Conservation (phyloP, 257 asterid genomes). For the Striga asiatica region DNA sequence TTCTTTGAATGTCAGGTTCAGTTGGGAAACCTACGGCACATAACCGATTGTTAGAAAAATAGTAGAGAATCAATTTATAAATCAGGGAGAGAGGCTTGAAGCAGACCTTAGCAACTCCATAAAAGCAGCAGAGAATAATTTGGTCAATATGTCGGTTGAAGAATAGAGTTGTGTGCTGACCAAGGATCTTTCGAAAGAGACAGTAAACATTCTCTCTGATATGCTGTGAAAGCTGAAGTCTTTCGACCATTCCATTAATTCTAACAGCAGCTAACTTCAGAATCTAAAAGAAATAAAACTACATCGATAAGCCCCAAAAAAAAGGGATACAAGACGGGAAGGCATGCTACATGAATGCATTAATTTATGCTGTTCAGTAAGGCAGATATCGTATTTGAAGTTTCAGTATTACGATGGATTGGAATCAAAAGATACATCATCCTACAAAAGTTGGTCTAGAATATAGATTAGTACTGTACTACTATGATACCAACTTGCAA, state of each 20-base stretch:
- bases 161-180: constrained; percentile 62
- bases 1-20: constrained; percentile 55
- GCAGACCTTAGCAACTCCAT: constrained; percentile 94
- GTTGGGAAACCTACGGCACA: constrained; percentile 64
- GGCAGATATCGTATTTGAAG: background rate
- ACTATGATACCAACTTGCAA: background rate
- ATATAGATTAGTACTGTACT: background rate
- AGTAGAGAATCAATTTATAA: constrained; percentile 7
- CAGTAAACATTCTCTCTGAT: constrained; percentile 73
- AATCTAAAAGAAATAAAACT: constrained; percentile 32
- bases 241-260: constrained; percentile 93
- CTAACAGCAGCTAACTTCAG: constrained; percentile 95
- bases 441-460: background rate
- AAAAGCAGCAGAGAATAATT: constrained; percentile 89
- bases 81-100: background rate
- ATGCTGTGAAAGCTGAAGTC: constrained; percentile 83
- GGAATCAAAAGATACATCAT: background rate
- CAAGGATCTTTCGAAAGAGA: constrained; percentile 83
- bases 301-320: background rate
- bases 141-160: constrained; percentile 92
- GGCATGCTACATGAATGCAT: background rate
- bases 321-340: background rate
- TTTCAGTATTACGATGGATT: background rate
- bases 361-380: background rate
- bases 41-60: constrained; percentile 12